Base-by-base conservation (phyloP, 140 eudicot genomes). In the Oenanthe javanica region DNA sequence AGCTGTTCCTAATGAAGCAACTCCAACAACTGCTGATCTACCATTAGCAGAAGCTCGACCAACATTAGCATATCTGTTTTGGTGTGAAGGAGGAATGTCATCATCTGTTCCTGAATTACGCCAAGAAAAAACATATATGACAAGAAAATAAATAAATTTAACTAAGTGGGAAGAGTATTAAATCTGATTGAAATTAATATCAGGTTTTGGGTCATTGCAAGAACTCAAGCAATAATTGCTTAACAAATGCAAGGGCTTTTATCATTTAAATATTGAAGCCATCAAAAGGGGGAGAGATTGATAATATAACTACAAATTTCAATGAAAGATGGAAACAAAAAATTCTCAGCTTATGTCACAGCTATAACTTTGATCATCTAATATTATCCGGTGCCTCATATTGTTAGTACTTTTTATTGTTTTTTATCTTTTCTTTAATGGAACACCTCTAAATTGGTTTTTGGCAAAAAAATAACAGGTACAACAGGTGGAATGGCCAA, bases 21-120 rank as follows among this genome's bases (percentile, higher is more conserved):
- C 43, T 67, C 73, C 90, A 49, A 81, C 85, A 51, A 82, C 90
- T 82, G 86, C 85, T 38, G 90, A 79, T 83, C 91, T 92, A 73
- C 93, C 90, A 85, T 87, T 90, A 49, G 85, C 90, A 69, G 89
- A 14, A 70, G 82, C 85, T 5, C 86, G 90, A 43, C 89, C 92
- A 64, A 81, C 86, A 61, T 88, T 86, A 42, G 88, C 82, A 48
- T 85, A 88, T 82, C 88, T 92, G 71, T 85, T 87, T 81, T 87
- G 96, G 66, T 87, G 93, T 69, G 95, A 78, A 19, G 89, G 96
- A 23, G 91, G 97, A 72, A 87, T 87, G 74, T 92, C 95, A 25
- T 92, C 96, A 84, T 90, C 93, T 18, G 91, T 88, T 75, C 97
- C 96, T 90, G 84, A 79, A 80, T 52, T 9, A 67, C 27, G 67